These are phyloP conservation scores for Blastobotrys terrestris DNA, from an alignment of 805 yeast genomes.

Conservation along the genomic window DNA sequence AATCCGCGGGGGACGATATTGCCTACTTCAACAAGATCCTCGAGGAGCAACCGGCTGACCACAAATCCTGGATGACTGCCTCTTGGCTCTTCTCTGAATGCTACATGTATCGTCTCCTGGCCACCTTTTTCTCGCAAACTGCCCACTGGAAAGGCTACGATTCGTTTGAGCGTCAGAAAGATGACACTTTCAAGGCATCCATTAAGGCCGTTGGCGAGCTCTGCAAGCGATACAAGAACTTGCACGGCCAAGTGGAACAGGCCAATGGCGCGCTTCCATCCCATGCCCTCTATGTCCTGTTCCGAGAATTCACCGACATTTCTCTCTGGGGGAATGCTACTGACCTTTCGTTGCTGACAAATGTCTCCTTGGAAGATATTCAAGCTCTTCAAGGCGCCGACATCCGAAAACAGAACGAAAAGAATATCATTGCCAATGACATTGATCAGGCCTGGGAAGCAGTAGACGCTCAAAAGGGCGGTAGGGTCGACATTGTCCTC, in stretches of 20 bases:
- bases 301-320: slow-evolving; percentile 78
- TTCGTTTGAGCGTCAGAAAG: slow-evolving; percentile 64
- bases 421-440: slow-evolving; percentile 73
- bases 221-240: slow-evolving; percentile 53
- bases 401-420: slow-evolving; percentile 73
- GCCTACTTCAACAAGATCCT: slow-evolving; percentile 55
- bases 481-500: slow-evolving; percentile 72
- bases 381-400: slow-evolving; percentile 87
- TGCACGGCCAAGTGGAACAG: slow-evolving; percentile 28
- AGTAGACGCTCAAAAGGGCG: slow-evolving; percentile 20
- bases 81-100: slow-evolving; percentile 92
- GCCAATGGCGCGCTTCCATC: slow-evolving; percentile 29
- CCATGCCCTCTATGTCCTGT: slow-evolving; percentile 49
- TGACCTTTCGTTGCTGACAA: slow-evolving; percentile 83
- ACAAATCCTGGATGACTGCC: slow-evolving; percentile 67
- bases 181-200: slow-evolving; percentile 68
- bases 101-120: slow-evolving; percentile 58
- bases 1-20: slow-evolving; percentile 37
- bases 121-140: slow-evolving; percentile 27
- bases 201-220: slow-evolving; percentile 73
- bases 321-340: slow-evolving; percentile 99
- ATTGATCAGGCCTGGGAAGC: slow-evolving; percentile 57
- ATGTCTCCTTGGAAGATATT: slow-evolving; percentile 67
- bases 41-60: slow-evolving; percentile 23
- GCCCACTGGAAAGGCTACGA: slow-evolving; percentile 55